These are phyloP conservation scores for Aspergillus egyptiacus DNA, from an alignment of 495 filamentous ascomycete genomes.

Conservation along the genomic window DNA sequence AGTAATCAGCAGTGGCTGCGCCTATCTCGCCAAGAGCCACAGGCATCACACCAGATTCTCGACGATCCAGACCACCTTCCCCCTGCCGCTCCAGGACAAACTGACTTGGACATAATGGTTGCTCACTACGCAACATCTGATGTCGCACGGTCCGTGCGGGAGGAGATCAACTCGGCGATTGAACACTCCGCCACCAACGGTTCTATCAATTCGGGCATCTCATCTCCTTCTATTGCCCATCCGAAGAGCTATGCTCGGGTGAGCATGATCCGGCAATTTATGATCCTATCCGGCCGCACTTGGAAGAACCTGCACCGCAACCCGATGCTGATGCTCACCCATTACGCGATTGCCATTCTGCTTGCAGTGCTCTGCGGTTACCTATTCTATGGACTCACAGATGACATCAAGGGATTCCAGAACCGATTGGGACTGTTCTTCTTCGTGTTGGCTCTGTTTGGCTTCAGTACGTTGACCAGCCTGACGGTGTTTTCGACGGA, in stretches of 20 bases:
- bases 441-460: conserved; percentile 92
- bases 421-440: conserved; percentile 98
- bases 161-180: conserved; percentile 70
- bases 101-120: conserved; percentile 79
- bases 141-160: conserved; percentile 68
- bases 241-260: conserved; percentile 78
- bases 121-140: conserved; percentile 68
- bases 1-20: conserved; percentile 59
- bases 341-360: conserved; percentile 97
- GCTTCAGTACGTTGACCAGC: conserved; percentile 91
- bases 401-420: conserved; percentile 96
- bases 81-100: conserved; percentile 54
- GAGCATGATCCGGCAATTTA: conserved; percentile 72
- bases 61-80: conserved; percentile 77
- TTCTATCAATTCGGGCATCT: conserved; percentile 51
- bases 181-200: conserved; percentile 64
- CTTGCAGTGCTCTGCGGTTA: conserved; percentile 90
- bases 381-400: conserved; percentile 92
- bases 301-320: conserved; percentile 98
- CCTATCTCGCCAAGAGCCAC: conserved; percentile 59
- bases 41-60: conserved; percentile 53
- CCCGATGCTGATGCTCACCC: conserved; percentile 96
- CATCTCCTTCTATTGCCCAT: conserved; percentile 36
- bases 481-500: conserved; percentile 92
- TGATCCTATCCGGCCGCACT: conserved; percentile 82